Conservation (phyloP, 176 grass and related monocot genomes). For the Pontederia crassipes region DNA sequence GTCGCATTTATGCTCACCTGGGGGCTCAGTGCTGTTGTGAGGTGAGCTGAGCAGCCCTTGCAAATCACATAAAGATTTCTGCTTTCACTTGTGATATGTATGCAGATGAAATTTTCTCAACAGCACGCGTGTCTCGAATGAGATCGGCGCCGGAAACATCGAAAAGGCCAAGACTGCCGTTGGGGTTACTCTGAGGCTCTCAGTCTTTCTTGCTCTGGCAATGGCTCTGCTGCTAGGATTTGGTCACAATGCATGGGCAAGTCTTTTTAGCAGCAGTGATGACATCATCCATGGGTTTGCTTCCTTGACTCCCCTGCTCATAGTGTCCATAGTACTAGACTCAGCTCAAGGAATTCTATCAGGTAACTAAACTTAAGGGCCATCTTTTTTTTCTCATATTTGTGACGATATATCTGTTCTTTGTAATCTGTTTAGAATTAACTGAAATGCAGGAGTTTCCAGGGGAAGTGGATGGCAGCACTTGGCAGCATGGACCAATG, state of each 20-base stretch:
- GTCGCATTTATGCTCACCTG: constrained; percentile 80
- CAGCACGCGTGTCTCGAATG: constrained; percentile 88
- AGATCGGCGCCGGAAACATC: constrained; percentile 62
- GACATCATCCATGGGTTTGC: constrained; percentile 47
- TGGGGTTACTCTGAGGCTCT: constrained; percentile 58
- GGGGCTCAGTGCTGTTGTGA: constrained; percentile 77
- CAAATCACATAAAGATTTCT: neutral
- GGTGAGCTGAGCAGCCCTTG: constrained; percentile 21
- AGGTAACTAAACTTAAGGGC: constrained; percentile 10
- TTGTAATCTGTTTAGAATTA: neutral
- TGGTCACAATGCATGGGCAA: constrained; percentile 55
- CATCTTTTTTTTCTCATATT: neutral
- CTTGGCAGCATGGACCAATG: constrained; percentile 66
- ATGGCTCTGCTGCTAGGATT: constrained; percentile 44
- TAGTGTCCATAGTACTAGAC: constrained; percentile 69
- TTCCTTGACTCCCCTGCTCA: constrained; percentile 46
- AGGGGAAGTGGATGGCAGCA: constrained; percentile 97
- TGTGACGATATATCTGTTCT: neutral
- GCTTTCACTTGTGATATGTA: neutral
- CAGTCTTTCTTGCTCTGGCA: constrained; percentile 46
- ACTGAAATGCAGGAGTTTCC: constrained; percentile 42
- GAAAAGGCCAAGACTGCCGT: constrained; percentile 61
- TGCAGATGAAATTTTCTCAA: neutral
- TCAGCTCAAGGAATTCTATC: constrained; percentile 75
- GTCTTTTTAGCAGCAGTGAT: constrained; percentile 56